Evolutionary conservation across 805 yeast species (phyloP), one percentile per base, ranked within the genome.

Genomic region (Brettanomyces sp.): DNA sequence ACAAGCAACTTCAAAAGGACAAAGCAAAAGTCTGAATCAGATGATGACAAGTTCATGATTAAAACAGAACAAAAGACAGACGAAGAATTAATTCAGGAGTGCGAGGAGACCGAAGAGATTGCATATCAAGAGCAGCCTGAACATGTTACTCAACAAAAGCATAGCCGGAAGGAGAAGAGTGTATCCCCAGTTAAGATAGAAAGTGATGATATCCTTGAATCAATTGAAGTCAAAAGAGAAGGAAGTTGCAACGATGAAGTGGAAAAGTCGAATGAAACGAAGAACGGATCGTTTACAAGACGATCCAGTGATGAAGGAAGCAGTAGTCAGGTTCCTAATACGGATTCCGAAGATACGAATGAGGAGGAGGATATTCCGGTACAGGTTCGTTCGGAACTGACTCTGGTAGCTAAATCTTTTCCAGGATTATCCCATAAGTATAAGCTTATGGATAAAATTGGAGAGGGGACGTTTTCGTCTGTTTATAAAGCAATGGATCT

Each of bases 401-500:
- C 57, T 35, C 40, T 52, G 3, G 49, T 64, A 30, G 41, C 49
- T 13, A 49, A 49, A 35, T 52, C 66, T 7, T 65, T 66, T 43
- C 65, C 67, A 12, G 56, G 56, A 5, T 52, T 65, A 38, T 54
- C 57, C 3, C 24, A 51, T 5, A 57, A 56, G 36, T 77, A 73
- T 53, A 60, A 60, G 44, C 55, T 77, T 25, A 45, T 70, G 3
- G 68, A 68, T 39, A 72, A 73, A 56, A 73, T 85, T 50, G 95
- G 95, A 7, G 93, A 85, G 60, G 95, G 95, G 24, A 90, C 95
- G 0, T 85, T 85, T 53, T 82, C 90, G 3, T 73, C 77, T 30
- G 95, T 85, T 14, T 82, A 79, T 63, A 76, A 76, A 45, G 90
- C 87, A 5, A 55, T 57, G 33, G 69, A 74, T 49, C 45, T 67